Conservation (phyloP, 2,329 filamentous ascomycete genomes). For the Cryphonectria nitschkei region DNA sequence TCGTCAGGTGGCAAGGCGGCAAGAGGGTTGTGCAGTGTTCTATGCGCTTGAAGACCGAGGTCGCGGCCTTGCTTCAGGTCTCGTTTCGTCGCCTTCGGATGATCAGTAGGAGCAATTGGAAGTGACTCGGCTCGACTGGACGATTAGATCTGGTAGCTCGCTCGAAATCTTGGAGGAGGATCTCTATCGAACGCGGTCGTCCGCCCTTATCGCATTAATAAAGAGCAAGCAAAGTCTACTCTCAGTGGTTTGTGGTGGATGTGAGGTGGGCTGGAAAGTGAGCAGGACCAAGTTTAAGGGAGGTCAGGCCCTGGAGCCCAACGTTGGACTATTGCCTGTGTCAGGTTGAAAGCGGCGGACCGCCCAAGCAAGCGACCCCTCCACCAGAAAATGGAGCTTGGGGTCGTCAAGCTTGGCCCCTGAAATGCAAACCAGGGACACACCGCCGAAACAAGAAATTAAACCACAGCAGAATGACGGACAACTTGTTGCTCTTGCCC, state of each 20-base stretch:
- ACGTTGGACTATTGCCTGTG: constrained; percentile 4
- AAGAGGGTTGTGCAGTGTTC: not conserved
- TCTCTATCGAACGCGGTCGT: not conserved
- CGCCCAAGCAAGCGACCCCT: constrained; percentile 11
- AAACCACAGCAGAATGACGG: not conserved
- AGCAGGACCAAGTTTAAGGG: constrained; percentile 10
- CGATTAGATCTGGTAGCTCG: not conserved
- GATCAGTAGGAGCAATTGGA: not conserved
- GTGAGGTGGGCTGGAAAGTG: constrained; percentile 10
- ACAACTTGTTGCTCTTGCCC: not conserved
- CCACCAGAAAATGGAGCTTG: constrained; percentile 18
- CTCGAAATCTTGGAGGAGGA: not conserved
- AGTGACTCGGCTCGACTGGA: not conserved
- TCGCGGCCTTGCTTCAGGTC: constrained; percentile 12
- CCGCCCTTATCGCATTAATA: not conserved
- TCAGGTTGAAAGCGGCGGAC: constrained; percentile 22
- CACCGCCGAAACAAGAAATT: constrained; percentile 10
- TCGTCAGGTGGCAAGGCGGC: not conserved
- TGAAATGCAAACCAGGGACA: constrained; percentile 15
- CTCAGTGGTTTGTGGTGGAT: not conserved
- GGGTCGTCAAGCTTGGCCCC: constrained; percentile 12
- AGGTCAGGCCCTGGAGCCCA: constrained; percentile 12
- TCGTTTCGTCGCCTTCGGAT: constrained; percentile 21
- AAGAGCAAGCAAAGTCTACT: not conserved
- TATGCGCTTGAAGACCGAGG: constrained; percentile 8